A percentile compares a stretch with the other conserved stretches of the same genome.
These are phyloP conservation scores for Tylopilus plumbeoviolaceoides DNA, from an alignment of 768 basidiomycete species.

Conservation along the genomic window DNA sequence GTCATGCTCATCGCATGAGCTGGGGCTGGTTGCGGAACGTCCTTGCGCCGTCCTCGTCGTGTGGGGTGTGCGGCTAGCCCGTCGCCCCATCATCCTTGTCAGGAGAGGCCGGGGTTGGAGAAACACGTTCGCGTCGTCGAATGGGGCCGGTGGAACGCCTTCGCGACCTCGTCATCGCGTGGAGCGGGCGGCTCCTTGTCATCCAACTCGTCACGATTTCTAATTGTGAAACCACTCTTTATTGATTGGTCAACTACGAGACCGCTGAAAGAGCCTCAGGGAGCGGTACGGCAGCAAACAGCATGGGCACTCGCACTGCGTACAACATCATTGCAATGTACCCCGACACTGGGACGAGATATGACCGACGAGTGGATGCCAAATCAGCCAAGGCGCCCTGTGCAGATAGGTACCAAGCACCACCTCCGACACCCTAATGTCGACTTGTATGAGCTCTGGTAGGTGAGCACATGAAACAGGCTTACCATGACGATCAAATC, in stretches of 20 bases:
- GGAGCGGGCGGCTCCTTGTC: too few relatives aligned
- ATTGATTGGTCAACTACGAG: slow-evolving; percentile 48
- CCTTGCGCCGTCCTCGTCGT: too few relatives aligned
- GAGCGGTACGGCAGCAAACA: not conserved
- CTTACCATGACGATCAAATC: slow-evolving; percentile 59
- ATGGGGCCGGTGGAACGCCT: too few relatives aligned
- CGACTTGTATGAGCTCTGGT: not conserved
- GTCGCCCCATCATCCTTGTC: too few relatives aligned
- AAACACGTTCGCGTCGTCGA: too few relatives aligned
- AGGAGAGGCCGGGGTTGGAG: too few relatives aligned
- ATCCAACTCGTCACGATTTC: slow-evolving; percentile 44
- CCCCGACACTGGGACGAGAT: slow-evolving; percentile 56
- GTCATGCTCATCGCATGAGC: too few relatives aligned
- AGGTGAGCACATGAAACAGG: not conserved
- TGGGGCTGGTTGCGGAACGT: too few relatives aligned
- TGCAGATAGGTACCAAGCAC: slow-evolving; percentile 63
- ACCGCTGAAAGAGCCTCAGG: slow-evolving; percentile 34
- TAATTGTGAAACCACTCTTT: slow-evolving; percentile 47
- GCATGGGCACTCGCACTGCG: slow-evolving; percentile 42
- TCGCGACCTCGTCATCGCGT: too few relatives aligned
- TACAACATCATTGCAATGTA: slow-evolving; percentile 57
- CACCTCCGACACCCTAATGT: slow-evolving; percentile 52
- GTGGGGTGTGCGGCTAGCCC: too few relatives aligned
- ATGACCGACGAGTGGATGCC: slow-evolving; percentile 49
- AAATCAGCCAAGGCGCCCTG: slow-evolving; percentile 54